These are phyloP conservation scores for Termitomyces sp. DNA, from an alignment of 768 basidiomycete genomes.

Conservation along the genomic window DNA sequence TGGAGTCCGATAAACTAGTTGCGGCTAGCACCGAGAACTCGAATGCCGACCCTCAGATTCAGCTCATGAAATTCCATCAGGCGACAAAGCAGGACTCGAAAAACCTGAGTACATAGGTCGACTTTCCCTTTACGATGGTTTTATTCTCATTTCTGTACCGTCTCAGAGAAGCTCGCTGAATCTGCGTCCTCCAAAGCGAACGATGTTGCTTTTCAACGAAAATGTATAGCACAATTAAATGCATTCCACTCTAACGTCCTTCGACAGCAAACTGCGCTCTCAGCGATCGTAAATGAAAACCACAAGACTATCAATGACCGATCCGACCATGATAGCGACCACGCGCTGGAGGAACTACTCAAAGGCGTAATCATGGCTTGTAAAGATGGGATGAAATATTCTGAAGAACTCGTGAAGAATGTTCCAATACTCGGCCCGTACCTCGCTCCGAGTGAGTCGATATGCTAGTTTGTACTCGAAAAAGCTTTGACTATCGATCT, in stretches of 20 bases:
- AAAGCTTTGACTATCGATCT: neutral
- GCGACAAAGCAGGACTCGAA: conserved; percentile 13
- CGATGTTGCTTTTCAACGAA: conserved; percentile 31
- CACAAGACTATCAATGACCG: conserved; percentile 44
- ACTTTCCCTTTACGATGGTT: neutral
- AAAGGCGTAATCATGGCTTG: conserved; percentile 43
- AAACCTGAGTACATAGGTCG: conserved; percentile 24
- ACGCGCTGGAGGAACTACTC: conserved; percentile 41
- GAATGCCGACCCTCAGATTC: neutral
- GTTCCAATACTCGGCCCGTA: conserved; percentile 45
- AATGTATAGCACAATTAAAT: conserved; percentile 29
- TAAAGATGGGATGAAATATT: conserved; percentile 38
- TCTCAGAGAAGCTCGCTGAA: conserved; percentile 28
- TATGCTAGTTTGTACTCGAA: neutral
- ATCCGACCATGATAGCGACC: conserved; percentile 40
- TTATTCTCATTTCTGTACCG: neutral
- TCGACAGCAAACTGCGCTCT: conserved; percentile 27
- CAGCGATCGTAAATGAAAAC: conserved; percentile 16
- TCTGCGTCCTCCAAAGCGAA: conserved; percentile 21
- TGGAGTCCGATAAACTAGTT: neutral
- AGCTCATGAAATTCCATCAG: conserved; percentile 7
- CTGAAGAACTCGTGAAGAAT: conserved; percentile 26
- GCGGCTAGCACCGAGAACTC: neutral
- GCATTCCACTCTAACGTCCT: conserved; percentile 28
- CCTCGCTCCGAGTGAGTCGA: conserved; percentile 50